Evolutionary conservation across 208 protist species (phyloP).

Genomic region (Acanthamoeba royreba): DNA sequence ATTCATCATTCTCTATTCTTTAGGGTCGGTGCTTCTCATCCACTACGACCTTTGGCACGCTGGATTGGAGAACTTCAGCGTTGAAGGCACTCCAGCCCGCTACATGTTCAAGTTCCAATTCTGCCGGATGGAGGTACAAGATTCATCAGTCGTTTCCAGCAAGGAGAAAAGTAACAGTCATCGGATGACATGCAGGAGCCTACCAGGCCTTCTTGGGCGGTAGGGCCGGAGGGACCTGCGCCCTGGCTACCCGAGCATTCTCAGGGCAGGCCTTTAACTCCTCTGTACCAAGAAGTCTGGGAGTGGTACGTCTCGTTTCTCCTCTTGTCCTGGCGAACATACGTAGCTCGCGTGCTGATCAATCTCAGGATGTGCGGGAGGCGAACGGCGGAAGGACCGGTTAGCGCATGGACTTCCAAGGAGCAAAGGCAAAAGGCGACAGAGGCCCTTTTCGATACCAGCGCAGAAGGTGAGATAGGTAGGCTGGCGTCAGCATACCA

Average conservation of each 20-base stretch:
- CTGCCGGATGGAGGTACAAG: not conserved
- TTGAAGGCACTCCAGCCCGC: not conserved
- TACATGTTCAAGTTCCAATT: constrained; percentile 54
- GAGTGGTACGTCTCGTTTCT: not conserved
- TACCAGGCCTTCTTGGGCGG: not conserved
- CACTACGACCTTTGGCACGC: constrained; percentile 44
- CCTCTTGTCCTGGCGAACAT: not conserved
- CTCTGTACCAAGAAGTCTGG: not conserved
- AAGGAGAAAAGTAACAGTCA: not conserved
- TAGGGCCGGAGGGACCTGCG: not conserved
- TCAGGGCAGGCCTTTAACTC: not conserved
- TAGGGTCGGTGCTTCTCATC: constrained; percentile 12
- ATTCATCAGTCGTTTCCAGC: not conserved
- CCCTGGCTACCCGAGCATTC: constrained; percentile 1
- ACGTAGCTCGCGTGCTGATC: too few species aligned
- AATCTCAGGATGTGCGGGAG: not conserved
- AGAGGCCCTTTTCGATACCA: not conserved
- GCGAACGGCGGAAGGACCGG: too few species aligned
- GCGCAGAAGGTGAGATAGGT: not conserved
- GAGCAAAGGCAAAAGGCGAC: not conserved
- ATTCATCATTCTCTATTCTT: too few species aligned
- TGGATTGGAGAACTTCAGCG: not conserved
- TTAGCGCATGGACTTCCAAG: not conserved
- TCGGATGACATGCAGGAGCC: not conserved
- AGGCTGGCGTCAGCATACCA: not conserved